Conservation (phyloP, 768 basidiomycete species). For the Amylocystis lapponica region DNA sequence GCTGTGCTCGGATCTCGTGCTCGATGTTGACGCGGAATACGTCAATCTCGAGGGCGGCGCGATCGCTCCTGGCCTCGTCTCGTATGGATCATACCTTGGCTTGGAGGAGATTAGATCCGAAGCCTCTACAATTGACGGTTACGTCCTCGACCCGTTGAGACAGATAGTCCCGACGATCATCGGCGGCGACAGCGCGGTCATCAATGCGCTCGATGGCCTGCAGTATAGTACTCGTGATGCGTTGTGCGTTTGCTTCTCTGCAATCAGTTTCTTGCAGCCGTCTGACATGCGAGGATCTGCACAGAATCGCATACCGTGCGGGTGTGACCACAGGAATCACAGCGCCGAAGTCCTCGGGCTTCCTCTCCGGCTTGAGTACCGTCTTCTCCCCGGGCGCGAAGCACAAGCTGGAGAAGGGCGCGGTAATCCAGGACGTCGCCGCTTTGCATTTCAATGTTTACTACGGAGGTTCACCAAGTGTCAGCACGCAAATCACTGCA, state of each 20-base stretch:
- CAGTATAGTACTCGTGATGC: conserved; percentile 58
- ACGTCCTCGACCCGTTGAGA: conserved; percentile 41
- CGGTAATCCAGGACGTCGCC: conserved; percentile 33
- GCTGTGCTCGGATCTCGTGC: conserved; percentile 4
- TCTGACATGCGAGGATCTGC: conserved; percentile 9
- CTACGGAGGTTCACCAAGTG: conserved; percentile 43
- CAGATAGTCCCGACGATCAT: conserved; percentile 29
- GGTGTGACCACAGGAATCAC: conserved; percentile 42
- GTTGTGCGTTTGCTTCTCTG: conserved; percentile 32
- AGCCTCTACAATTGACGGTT: conserved; percentile 48
- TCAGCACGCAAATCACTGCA: conserved; percentile 73
- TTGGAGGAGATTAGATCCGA: conserved; percentile 65
- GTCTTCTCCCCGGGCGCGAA: conserved; percentile 32
- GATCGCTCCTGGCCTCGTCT: conserved; percentile 54
- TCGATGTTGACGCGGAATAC: conserved; percentile 24
- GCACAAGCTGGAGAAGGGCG: conserved; percentile 33
- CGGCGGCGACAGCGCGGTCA: conserved; percentile 30
- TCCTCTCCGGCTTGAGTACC: conserved; percentile 33
- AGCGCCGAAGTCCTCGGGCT: conserved; percentile 29
- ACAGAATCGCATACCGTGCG: conserved; percentile 45
- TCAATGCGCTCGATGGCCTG: conserved; percentile 67
- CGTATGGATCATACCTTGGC: conserved; percentile 60
- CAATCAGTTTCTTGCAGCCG: neutral
- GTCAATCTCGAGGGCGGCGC: conserved; percentile 68
- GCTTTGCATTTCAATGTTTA: conserved; percentile 35